Conservation (phyloP, 768 basidiomycete genomes). For the Saitozyma sp. region DNA sequence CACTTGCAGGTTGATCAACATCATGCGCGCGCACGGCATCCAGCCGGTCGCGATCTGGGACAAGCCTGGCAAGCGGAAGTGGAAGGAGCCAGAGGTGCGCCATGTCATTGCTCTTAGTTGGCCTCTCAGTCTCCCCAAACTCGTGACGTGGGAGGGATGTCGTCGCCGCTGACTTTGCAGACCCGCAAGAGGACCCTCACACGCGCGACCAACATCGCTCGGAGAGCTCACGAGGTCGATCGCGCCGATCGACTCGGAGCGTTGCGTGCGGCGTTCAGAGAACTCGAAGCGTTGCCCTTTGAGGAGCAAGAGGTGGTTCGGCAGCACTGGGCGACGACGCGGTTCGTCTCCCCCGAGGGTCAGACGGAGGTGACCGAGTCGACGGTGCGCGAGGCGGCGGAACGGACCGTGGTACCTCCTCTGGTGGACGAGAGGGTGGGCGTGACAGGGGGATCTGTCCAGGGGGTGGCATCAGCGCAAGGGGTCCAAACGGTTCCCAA, state of each 20-base stretch:
- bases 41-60: slow-evolving; percentile 49
- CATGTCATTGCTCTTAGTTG: not conserved
- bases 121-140: not conserved
- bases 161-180: slow-evolving; percentile 12
- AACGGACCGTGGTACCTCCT: too few species aligned
- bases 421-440: too few species aligned
- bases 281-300: slow-evolving; percentile 12
- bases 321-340: slow-evolving; percentile 2
- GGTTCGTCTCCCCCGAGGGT: not conserved
- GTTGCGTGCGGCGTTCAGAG: slow-evolving; percentile 15
- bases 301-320: slow-evolving; percentile 23
- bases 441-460: too few species aligned
- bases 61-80: slow-evolving; percentile 40
- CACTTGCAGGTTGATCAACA: slow-evolving; percentile 34
- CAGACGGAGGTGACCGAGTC: too few species aligned
- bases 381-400: too few species aligned
- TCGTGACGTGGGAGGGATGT: too few species aligned
- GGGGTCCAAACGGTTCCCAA: too few species aligned
- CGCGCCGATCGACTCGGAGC: slow-evolving; percentile 26
- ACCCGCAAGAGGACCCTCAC: slow-evolving; percentile 20
- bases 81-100: slow-evolving; percentile 49
- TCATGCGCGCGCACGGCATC: slow-evolving; percentile 39
- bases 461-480: too few species aligned
- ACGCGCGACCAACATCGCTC: slow-evolving; percentile 25
- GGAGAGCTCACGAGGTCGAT: slow-evolving; percentile 36